These are phyloP conservation scores for Phytophthora cactorum DNA, from an alignment of 352 stramenopile species.

Conservation along the genomic window DNA sequence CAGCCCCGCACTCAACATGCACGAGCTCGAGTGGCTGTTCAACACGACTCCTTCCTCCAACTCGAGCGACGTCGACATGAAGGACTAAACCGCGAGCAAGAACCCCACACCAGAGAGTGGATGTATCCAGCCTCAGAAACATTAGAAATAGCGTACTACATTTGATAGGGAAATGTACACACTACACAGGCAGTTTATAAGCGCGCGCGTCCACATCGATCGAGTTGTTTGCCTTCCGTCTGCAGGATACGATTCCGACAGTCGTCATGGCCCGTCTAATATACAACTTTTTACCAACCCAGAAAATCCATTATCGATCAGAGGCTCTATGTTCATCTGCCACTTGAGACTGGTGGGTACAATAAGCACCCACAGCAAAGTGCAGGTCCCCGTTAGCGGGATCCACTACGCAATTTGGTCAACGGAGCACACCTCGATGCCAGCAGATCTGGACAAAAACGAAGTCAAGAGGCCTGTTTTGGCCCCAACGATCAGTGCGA, in stretches of 20 bases:
- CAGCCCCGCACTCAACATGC: constrained; percentile 28
- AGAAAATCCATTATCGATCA: constrained; percentile 34
- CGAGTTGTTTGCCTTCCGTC: too few relatives aligned
- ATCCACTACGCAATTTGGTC: constrained; percentile 28
- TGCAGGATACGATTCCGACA: constrained; percentile 13
- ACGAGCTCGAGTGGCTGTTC: constrained; percentile 45
- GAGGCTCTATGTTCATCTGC: constrained; percentile 7
- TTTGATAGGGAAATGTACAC: neutral
- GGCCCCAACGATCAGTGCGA: constrained; percentile 25
- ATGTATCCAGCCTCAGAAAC: neutral
- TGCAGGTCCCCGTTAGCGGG: neutral
- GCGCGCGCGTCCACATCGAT: neutral
- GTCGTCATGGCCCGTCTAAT: constrained; percentile 25
- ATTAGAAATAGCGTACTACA: neutral
- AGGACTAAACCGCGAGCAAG: constrained; percentile 7
- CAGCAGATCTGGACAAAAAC: constrained; percentile 7
- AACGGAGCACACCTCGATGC: constrained; percentile 17
- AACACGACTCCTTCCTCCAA: constrained; percentile 28
- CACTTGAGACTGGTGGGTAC: constrained; percentile 3
- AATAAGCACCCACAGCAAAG: constrained; percentile 22
- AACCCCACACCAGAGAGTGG: neutral
- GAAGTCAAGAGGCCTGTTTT: constrained; percentile 21
- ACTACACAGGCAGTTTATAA: constrained; percentile 6
- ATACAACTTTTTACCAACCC: neutral
- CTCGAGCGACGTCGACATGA: constrained; percentile 33